Evolutionary conservation across 1,284 basidiomycete species (phyloP).

Genomic region (Waitea zeae): DNA sequence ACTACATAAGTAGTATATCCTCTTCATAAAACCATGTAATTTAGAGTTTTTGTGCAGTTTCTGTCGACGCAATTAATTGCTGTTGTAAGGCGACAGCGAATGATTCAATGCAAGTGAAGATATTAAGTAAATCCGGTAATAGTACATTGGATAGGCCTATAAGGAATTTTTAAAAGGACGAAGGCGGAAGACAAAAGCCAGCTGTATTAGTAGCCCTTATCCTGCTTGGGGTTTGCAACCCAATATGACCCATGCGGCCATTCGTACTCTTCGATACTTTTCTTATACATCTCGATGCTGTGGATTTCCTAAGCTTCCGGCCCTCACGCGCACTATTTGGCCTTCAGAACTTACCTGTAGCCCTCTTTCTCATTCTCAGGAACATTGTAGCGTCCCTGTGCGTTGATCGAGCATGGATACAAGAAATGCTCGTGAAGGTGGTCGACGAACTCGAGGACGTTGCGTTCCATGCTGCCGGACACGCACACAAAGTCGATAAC

Average conservation of each 20-base stretch:
- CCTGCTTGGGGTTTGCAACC: conserved; percentile 13
- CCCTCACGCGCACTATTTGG: not conserved
- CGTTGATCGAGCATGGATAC: conserved; percentile 80
- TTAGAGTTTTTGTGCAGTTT: too few species aligned
- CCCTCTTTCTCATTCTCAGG: conserved; percentile 49
- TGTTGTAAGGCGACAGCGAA: too few species aligned
- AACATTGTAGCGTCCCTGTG: conserved; percentile 72
- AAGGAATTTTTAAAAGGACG: too few species aligned
- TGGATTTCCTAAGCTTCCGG: conserved; percentile 23
- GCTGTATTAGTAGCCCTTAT: not conserved
- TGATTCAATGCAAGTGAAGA: too few species aligned
- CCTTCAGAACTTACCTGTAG: too few species aligned
- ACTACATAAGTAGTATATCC: too few species aligned
- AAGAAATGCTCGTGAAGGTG: conserved; percentile 91
- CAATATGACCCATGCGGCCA: conserved; percentile 66
- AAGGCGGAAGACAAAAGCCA: too few species aligned
- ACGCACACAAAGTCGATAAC: conserved; percentile 88
- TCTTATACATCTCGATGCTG: conserved; percentile 65
- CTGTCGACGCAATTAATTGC: too few species aligned
- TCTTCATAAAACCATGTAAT: too few species aligned
- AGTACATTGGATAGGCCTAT: too few species aligned
- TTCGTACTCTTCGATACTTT: conserved; percentile 57
- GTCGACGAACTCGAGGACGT: conserved; percentile 81
- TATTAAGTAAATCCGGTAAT: too few species aligned
- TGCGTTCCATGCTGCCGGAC: conserved; percentile 83